Conservation (phyloP, 2,329 filamentous ascomycete genomes). For the Pezicula neosporulosa region DNA sequence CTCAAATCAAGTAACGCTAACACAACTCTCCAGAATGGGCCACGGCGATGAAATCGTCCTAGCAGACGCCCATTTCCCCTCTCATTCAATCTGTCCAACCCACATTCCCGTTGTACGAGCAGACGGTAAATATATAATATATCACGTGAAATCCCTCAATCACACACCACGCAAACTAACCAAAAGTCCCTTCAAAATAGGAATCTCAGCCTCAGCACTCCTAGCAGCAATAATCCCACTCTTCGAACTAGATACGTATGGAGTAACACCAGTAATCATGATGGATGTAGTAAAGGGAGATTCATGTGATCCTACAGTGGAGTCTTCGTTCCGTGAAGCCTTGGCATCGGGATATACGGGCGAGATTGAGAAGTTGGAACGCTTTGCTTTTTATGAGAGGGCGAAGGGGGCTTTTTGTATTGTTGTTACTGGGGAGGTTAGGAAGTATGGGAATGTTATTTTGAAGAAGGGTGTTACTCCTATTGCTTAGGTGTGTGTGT, state of each 20-base stretch:
- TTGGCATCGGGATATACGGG: slow-evolving; percentile 2
- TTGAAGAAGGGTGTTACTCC: slow-evolving; percentile 11
- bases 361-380: slow-evolving; percentile 7
- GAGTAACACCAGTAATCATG: slow-evolving; percentile 6
- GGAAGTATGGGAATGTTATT: slow-evolving; percentile 11
- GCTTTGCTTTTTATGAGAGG: slow-evolving; percentile 9
- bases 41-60: slow-evolving; percentile 11
- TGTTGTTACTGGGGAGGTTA: slow-evolving; percentile 9
- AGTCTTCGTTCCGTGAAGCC: slow-evolving; percentile 5
- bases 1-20: too few relatives aligned
- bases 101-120: slow-evolving; percentile 3
- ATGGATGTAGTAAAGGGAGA: slow-evolving; percentile 9
- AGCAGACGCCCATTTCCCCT: slow-evolving; percentile 10
- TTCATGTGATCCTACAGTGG: slow-evolving; percentile 2
- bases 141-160: too few relatives aligned
- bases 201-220: slow-evolving; percentile 5
- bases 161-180: not conserved
- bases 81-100: slow-evolving; percentile 2
- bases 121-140: not conserved
- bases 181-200: not conserved
- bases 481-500: not conserved
- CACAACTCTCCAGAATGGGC: slow-evolving; percentile 2
- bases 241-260: slow-evolving; percentile 7
- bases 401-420: slow-evolving; percentile 7
- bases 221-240: slow-evolving; percentile 4